Evolutionary conservation across 1,284 basidiomycete species (phyloP).

Genomic region (Malassezia slooffiae): DNA sequence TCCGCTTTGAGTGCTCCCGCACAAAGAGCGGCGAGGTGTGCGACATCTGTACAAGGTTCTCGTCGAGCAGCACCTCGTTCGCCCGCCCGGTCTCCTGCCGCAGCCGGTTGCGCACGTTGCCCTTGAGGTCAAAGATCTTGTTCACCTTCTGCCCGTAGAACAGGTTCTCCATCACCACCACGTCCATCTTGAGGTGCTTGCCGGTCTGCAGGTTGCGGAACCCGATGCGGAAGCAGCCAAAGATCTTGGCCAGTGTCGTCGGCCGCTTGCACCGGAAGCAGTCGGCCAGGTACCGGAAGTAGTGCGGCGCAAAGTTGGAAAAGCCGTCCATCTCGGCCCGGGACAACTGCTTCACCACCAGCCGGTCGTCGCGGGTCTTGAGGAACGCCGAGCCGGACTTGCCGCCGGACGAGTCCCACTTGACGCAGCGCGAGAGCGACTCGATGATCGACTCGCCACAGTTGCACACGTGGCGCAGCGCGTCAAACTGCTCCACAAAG

Average conservation of each 20-base stretch:
- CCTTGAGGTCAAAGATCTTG: slow-evolving; percentile 51
- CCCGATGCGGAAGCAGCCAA: slow-evolving; percentile 91
- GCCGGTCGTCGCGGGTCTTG: slow-evolving; percentile 81
- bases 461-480: slow-evolving; percentile 76
- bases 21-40: slow-evolving; percentile 70
- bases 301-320: slow-evolving; percentile 91
- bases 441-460: slow-evolving; percentile 89
- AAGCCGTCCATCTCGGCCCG: slow-evolving; percentile 83
- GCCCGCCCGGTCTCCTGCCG: slow-evolving; percentile 79
- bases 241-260: slow-evolving; percentile 88
- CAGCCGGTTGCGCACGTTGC: slow-evolving; percentile 48
- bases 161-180: slow-evolving; percentile 92
- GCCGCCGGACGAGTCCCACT: slow-evolving; percentile 90
- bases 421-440: slow-evolving; percentile 81
- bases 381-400: slow-evolving; percentile 94
- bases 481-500: slow-evolving; percentile 95
- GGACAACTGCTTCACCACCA: slow-evolving; percentile 94
- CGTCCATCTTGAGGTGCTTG: slow-evolving; percentile 80
- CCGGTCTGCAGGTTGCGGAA: slow-evolving; percentile 70
- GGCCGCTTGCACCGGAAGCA: slow-evolving; percentile 57
- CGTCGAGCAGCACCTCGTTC: slow-evolving; percentile 79
- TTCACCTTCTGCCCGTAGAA: slow-evolving; percentile 82
- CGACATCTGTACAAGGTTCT: slow-evolving; percentile 65
- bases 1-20: slow-evolving; percentile 85
- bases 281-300: slow-evolving; percentile 86